Evolutionary conservation across 257 asterid genomes (phyloP), one percentile per base, ranked within the genome.

Genomic region (Pogostemon cablin): DNA sequence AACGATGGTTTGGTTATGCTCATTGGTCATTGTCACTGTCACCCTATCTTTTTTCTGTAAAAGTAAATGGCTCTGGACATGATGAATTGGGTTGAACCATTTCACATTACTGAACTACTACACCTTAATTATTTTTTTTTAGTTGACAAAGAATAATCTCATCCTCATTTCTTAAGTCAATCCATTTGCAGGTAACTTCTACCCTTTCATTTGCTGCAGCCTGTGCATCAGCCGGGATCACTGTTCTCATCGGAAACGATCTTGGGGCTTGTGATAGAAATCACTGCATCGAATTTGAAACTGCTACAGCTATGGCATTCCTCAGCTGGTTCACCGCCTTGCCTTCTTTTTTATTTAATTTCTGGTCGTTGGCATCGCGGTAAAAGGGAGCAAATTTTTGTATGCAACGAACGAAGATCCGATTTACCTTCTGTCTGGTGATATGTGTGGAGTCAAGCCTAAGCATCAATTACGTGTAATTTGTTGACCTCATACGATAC

Each of bases 221-320:
- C 25, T 90, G 91, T 76, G 93, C 95, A 48, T 84, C 93, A 73
- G 96, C 96, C 6, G 96, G 96, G 73, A 90, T 90, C 55, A 90
- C 96, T 4, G 96, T 90, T 44, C 86, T 90, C 37, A 86, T 90
- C 0, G 88, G 93, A 62, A 88, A 86, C 4, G 96, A 90, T 75
- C 82, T 88, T 9, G 88, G 84, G 25, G 80, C 75, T 25, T 90
- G 96, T 63, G 71, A 72, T 20, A 81, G 72, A 75, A 90, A 88
- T 73, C 95, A 86, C 74, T 90, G 96, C 81, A 70, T 82, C 25
- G 81, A 88, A 81, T 86, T 90, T 69, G 90, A 87, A 81, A 80
- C 91, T 17, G 86, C 96, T 9, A 88, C 95, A 20, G 90, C 96
- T 17, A 90, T 88, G 95, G 88, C 96, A 55, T 90, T 90, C 77